These are phyloP conservation scores for Casuarina cunninghamiana DNA, from an alignment of 306 rosid species.

Conservation along the genomic window DNA sequence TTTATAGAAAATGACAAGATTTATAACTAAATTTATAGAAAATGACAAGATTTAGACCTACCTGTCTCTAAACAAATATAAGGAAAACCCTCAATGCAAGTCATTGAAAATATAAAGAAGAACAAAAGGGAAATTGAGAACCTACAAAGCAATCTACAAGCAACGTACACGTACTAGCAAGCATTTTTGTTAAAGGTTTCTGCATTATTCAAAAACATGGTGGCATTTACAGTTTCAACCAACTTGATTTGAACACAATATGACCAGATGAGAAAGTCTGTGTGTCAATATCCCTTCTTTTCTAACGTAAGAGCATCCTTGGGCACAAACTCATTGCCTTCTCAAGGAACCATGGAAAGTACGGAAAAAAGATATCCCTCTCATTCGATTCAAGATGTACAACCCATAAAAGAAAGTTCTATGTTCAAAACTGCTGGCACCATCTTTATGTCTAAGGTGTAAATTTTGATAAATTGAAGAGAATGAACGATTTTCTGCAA, in stretches of 20 bases:
- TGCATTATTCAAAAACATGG: background rate
- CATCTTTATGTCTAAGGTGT: conserved; percentile 3
- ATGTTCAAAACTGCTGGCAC: conserved; percentile 34
- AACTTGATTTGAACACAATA: background rate
- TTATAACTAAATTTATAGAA: background rate
- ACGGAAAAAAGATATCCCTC: conserved; percentile 16
- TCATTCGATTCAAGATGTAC: conserved; percentile 27
- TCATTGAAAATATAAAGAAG: background rate
- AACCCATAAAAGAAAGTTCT: conserved; percentile 28
- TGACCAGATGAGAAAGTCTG: background rate
- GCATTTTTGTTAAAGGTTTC: background rate
- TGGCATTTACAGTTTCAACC: background rate
- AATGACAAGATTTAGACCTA: background rate
- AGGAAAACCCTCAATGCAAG: background rate
- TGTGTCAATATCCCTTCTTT: conserved; percentile 9
- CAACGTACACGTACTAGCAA: background rate
- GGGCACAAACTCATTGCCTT: conserved; percentile 18
- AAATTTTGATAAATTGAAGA: too few species aligned
- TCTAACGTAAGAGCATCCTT: conserved; percentile 31
- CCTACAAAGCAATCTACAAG: background rate
- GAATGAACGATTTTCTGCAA: too few species aligned
- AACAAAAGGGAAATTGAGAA: background rate
- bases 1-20: background rate
- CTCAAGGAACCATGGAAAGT: conserved; percentile 27
- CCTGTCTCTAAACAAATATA: background rate